Evolutionary conservation across 441 rosid genomes (phyloP).

Genomic region (Lepidium campestre): DNA sequence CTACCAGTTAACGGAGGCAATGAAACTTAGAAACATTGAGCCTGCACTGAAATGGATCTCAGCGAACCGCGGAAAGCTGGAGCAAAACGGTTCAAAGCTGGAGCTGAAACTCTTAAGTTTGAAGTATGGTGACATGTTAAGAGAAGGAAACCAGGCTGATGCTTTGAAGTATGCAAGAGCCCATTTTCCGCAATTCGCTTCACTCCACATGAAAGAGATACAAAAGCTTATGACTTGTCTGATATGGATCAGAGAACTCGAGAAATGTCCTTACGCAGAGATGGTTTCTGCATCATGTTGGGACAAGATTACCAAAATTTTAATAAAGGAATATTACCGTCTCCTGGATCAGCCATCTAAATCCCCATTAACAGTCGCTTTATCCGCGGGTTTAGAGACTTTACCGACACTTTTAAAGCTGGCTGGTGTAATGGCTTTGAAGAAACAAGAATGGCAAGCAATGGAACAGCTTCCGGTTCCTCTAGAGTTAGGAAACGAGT

Average conservation of each 20-base stretch:
- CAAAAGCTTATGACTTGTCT: constrained; percentile 42
- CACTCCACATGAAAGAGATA: constrained; percentile 28
- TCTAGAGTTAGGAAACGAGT: constrained; percentile 44
- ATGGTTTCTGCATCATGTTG: constrained; percentile 37
- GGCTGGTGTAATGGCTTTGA: constrained; percentile 40
- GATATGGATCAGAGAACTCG: constrained; percentile 36
- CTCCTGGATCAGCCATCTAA: constrained; percentile 42
- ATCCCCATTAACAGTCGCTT: constrained; percentile 39
- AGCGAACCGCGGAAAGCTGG: constrained; percentile 37
- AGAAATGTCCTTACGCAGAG: constrained; percentile 40
- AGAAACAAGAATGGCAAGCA: constrained; percentile 46
- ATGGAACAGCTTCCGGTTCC: constrained; percentile 56
- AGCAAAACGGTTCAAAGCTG: constrained; percentile 34
- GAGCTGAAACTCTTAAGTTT: constrained; percentile 46
- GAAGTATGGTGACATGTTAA: constrained; percentile 50
- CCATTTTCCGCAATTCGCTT: constrained; percentile 36
- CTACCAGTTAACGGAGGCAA: constrained; percentile 41
- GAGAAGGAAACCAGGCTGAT: constrained; percentile 40
- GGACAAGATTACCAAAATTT: constrained; percentile 35
- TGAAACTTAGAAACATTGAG: constrained; percentile 38
- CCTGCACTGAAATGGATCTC: constrained; percentile 63
- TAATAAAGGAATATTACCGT: constrained; percentile 42
- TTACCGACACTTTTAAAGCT: constrained; percentile 52
- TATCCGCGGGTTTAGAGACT: constrained; percentile 48
- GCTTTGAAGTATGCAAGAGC: constrained; percentile 50